Conservation (phyloP, 176 grass and related monocot species). For the Chloris gayana region DNA sequence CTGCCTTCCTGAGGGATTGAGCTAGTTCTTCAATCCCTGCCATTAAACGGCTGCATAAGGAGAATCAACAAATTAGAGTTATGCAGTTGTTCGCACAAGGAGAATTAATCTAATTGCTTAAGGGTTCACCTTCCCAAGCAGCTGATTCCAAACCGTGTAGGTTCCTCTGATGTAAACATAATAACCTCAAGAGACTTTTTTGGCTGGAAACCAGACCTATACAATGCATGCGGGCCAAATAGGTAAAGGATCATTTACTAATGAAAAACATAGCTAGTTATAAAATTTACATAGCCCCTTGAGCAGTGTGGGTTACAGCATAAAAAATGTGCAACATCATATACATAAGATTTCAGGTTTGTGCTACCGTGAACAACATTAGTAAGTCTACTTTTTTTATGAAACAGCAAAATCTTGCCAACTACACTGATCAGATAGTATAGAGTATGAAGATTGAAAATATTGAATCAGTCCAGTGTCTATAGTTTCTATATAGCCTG, state of each 20-base stretch:
- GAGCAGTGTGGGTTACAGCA: background rate
- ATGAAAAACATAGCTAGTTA: slow-evolving; percentile 25
- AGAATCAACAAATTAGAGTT: slow-evolving; percentile 1
- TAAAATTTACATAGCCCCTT: background rate
- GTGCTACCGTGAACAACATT: background rate
- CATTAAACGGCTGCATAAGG: slow-evolving; percentile 80
- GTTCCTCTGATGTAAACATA: slow-evolving; percentile 99
- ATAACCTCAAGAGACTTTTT: slow-evolving; percentile 92
- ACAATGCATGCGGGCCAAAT: slow-evolving; percentile 29
- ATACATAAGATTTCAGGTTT: slow-evolving; percentile 23
- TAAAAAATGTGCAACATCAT: slow-evolving; percentile 19
- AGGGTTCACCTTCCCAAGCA: slow-evolving; percentile 85
- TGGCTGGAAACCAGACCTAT: slow-evolving; percentile 72
- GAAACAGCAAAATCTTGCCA: background rate
- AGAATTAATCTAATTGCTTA: slow-evolving; percentile 6
- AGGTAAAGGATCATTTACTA: slow-evolving; percentile 18
- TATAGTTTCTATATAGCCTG: background rate
- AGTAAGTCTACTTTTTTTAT: background rate
- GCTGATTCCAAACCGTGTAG: slow-evolving; percentile 94
- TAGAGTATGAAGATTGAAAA: background rate
- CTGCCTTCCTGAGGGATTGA: slow-evolving; percentile 62
- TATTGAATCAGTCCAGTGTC: background rate
- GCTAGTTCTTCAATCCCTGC: slow-evolving; percentile 67
- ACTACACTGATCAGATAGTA: background rate
- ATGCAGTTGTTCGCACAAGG: background rate